phyloP scores from a whole-genome alignment of 345 rosid species.

The Abelmoschus esculentus region DNA sequence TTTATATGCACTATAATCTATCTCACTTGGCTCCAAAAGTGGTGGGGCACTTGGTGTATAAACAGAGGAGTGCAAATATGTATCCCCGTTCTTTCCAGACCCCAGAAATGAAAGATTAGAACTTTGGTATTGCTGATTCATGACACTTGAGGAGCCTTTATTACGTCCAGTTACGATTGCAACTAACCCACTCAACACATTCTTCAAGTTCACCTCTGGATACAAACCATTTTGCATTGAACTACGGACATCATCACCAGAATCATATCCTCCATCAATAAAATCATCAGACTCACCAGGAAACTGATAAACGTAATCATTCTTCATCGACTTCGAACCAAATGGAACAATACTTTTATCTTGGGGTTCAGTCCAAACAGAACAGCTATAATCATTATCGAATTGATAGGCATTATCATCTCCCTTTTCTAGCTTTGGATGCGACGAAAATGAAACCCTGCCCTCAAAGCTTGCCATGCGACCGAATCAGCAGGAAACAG shows the following conservation, averaged over 20 bases:
- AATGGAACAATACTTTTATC: constrained; percentile 12
- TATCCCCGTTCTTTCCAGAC: constrained; percentile 65
- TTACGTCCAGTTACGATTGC: constrained; percentile 74
- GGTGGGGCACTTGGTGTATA: constrained; percentile 97
- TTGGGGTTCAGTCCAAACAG: constrained; percentile 31
- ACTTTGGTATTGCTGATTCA: constrained; percentile 29
- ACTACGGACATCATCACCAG: constrained; percentile 29
- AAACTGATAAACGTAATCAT: constrained; percentile 33
- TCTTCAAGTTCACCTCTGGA: constrained; percentile 80
- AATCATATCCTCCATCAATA: constrained; percentile 54
- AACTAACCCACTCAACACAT: constrained; percentile 64
- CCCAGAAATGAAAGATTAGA: constrained; percentile 80
- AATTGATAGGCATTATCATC: constrained; percentile 14
- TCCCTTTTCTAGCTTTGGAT: constrained; percentile 22
- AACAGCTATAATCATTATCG: constrained; percentile 25
- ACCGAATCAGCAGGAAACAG: constrained; percentile 6
- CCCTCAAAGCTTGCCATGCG: constrained; percentile 35
- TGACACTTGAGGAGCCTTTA: constrained; percentile 23
- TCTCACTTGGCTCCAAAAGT: constrained; percentile 55
- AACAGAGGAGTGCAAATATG: constrained; percentile 75
- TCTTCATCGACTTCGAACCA: constrained; percentile 29
- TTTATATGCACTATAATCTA: constrained; percentile 49
- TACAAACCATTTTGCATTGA: constrained; percentile 13
- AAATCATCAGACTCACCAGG: constrained; percentile 42
- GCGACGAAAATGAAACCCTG: constrained; percentile 31